These are phyloP conservation scores for Pseudonectria buxi DNA, from an alignment of 2,329 filamentous ascomycete species.

Conservation along the genomic window DNA sequence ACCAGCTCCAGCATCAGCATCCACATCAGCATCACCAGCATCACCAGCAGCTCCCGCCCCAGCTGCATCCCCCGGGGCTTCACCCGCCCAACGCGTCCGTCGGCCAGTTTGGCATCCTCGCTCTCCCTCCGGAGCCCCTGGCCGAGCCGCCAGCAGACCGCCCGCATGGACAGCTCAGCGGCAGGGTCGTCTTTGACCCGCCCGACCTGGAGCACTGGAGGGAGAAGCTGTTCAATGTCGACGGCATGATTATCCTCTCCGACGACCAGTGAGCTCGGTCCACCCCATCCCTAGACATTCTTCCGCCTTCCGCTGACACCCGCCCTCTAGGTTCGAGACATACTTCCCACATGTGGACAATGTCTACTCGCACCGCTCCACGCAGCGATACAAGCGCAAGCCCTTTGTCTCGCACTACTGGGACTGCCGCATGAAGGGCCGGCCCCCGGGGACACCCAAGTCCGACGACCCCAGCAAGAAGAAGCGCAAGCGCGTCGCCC, in stretches of 20 bases:
- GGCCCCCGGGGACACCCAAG: conserved; percentile 72
- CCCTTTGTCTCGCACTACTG: conserved; percentile 80
- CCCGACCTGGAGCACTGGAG: conserved; percentile 65
- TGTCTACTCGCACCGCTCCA: conserved; percentile 77
- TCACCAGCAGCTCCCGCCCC: not conserved
- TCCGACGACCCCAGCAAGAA: conserved; percentile 75
- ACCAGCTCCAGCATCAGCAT: conserved; percentile 5
- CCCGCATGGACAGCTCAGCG: conserved; percentile 46
- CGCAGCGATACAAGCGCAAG: conserved; percentile 73
- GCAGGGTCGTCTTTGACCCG: conserved; percentile 56
- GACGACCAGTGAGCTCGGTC: conserved; percentile 57
- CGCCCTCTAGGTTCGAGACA: conserved; percentile 56
- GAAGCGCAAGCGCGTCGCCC: conserved; percentile 69
- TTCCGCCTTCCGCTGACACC: too few relatives aligned
- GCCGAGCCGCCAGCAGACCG: conserved; percentile 12
- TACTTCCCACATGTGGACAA: conserved; percentile 83
- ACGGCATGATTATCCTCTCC: conserved; percentile 63
- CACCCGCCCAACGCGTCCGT: conserved; percentile 1
- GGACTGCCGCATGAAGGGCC: conserved; percentile 76
- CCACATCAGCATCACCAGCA: not conserved
- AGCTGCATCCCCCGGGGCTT: conserved; percentile 1
- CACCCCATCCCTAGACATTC: too few relatives aligned
- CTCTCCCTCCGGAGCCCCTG: conserved; percentile 23
- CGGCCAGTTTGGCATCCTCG: conserved; percentile 42
- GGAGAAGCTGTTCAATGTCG: conserved; percentile 66